These are phyloP conservation scores for Mycena capillaripes DNA, from an alignment of 768 basidiomycete species.

Conservation along the genomic window DNA sequence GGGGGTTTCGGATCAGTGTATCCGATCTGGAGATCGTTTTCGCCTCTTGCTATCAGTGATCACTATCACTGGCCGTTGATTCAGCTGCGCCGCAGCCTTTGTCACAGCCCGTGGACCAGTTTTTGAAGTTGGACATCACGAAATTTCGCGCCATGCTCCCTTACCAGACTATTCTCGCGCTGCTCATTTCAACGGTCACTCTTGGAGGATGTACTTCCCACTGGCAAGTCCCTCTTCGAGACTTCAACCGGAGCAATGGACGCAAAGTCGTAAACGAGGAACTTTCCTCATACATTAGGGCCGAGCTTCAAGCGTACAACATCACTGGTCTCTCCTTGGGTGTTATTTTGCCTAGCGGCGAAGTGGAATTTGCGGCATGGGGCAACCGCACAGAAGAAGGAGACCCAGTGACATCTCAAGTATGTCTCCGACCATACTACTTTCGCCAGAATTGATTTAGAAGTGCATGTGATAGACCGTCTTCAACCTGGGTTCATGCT, in stretches of 20 bases:
- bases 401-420: constrained; percentile 48
- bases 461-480: constrained; percentile 46
- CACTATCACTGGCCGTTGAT: too few relatives aligned
- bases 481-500: constrained; percentile 52
- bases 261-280: constrained; percentile 14
- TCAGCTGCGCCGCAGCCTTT: too few relatives aligned
- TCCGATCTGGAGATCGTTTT: too few relatives aligned
- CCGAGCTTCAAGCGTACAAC: constrained; percentile 26
- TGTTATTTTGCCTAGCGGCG: constrained; percentile 42
- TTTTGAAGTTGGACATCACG: too few relatives aligned
- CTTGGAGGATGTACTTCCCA: constrained; percentile 11
- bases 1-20: too few relatives aligned
- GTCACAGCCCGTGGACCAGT: too few relatives aligned
- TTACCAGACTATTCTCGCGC: too few relatives aligned
- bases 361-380: constrained; percentile 48
- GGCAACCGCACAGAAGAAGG: constrained; percentile 53
- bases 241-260: neutral
- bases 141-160: too few relatives aligned
- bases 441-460: neutral
- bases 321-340: constrained; percentile 49
- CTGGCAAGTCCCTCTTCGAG: constrained; percentile 9
- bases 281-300: constrained; percentile 20
- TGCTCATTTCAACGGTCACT: neutral
- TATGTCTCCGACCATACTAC: constrained; percentile 35
- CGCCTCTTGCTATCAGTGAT: too few relatives aligned